Conservation (phyloP, 257 asterid genomes). For the Galeopsis tetrahit region DNA sequence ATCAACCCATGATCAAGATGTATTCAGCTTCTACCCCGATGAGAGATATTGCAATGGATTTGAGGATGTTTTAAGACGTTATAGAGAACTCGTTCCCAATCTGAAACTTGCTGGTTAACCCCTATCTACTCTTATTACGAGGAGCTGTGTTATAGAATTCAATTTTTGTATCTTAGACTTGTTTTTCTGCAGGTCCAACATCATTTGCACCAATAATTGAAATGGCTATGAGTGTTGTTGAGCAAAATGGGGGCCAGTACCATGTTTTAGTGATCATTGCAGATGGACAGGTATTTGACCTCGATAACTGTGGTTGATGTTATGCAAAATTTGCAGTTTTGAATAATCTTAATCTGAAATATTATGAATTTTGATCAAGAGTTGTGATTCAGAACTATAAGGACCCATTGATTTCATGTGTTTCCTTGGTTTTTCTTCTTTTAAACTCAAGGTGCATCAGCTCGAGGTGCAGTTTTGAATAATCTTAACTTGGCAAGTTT, state of each 20-base stretch:
- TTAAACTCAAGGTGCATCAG: neutral
- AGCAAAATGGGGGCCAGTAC: constrained; percentile 84
- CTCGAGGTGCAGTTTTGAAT: neutral
- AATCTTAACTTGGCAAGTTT: neutral
- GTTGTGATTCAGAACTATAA: neutral
- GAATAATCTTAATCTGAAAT: neutral
- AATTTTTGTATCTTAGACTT: constrained; percentile 23
- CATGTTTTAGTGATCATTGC: constrained; percentile 87
- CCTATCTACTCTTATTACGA: constrained; percentile 17
- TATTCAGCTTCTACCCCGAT: constrained; percentile 80
- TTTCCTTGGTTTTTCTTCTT: neutral
- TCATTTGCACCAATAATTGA: constrained; percentile 91
- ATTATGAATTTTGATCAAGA: neutral
- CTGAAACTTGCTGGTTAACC: constrained; percentile 76
- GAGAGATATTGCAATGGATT: constrained; percentile 77
- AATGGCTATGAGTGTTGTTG: constrained; percentile 85
- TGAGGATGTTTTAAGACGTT: constrained; percentile 76
- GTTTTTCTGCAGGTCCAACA: constrained; percentile 70
- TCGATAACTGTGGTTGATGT: neutral
- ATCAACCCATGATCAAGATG: constrained; percentile 87
- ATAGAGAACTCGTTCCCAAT: constrained; percentile 73
- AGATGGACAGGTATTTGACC: constrained; percentile 78
- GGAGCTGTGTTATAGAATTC: constrained; percentile 27
- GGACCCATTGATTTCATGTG: neutral
- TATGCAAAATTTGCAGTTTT: neutral